Evolutionary conservation across 2,329 filamentous ascomycete genomes (phyloP), one percentile per base, ranked within the genome.

Genomic region (Fusarium sp.): DNA sequence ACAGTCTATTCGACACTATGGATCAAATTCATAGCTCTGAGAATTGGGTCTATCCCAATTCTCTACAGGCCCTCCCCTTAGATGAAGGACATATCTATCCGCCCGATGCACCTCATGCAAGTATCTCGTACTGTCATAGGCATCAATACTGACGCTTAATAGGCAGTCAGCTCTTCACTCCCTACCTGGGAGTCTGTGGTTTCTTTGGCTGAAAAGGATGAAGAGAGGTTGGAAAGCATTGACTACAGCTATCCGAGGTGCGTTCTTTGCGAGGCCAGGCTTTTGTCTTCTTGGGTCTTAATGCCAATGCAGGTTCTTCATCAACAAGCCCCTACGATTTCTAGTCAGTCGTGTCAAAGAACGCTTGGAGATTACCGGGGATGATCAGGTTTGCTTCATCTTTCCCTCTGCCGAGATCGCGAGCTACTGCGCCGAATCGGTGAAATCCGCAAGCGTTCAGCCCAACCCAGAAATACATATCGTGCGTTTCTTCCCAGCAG

Each of bases 321-420:
- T 53, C 13, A 5, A 23, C 13, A 8, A 13, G 1, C 49, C 18
- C 2, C 5, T 53, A 18, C 23, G 10, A n/a, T n/a, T n/a, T n/a
- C n/a, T n/a, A n/a, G n/a, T n/a, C n/a, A n/a, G n/a, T n/a, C n/a
- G n/a, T n/a, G n/a, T n/a, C 9, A 53, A 11, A 20, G 8, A 20
- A 11, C 35, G 33, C 5, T n/a, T 53, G 8, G 1, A 4, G 4
- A 6, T 17, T 6, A 4, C 3, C n/a, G 3, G 4, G 2, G 1
- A 17, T n/a, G 9, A 17, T 6, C 12, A 10, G 5, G 18, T 5
- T 7, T 53, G 49, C 17, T 53, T 17, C 3, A 38, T 40, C 12
- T 53, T 38, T 32, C 49, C 49, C 6, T 40, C 49, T 9, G 13
- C 23, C 4, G 17, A 30, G 4, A 26, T 38, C 7, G 35, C 3